A percentile compares a stretch with the other conserved stretches of the same genome.
phyloP scores from a whole-genome alignment of 768 basidiomycete genomes.

The Boletus rex-veris region DNA sequence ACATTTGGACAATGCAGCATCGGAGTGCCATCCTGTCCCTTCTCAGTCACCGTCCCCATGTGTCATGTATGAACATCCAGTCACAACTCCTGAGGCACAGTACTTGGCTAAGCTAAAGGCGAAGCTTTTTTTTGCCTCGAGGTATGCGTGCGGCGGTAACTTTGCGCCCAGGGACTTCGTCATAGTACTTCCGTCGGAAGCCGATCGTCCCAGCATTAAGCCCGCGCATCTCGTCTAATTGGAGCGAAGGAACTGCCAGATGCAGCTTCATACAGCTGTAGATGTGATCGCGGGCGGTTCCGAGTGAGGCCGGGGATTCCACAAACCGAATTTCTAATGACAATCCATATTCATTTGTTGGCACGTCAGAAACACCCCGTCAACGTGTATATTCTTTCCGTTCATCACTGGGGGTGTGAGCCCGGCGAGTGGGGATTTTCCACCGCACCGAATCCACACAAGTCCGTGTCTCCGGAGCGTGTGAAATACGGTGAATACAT shows the following conservation, averaged over 20 bases:
- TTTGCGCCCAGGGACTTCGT: slow-evolving; percentile 32
- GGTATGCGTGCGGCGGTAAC: slow-evolving; percentile 30
- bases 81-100: slow-evolving; percentile 29
- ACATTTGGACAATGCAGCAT: slow-evolving; percentile 9
- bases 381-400: slow-evolving; percentile 33
- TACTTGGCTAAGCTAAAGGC: slow-evolving; percentile 22
- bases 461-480: slow-evolving; percentile 14
- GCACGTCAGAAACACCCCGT: slow-evolving; percentile 17
- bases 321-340: slow-evolving; percentile 26
- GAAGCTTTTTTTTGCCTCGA: slow-evolving; percentile 28
- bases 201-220: slow-evolving; percentile 22
- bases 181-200: slow-evolving; percentile 27
- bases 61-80: slow-evolving; percentile 11
- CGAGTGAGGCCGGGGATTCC: slow-evolving; percentile 20
- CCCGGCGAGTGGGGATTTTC: slow-evolving; percentile 21
- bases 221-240: slow-evolving; percentile 15
- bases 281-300: slow-evolving; percentile 19
- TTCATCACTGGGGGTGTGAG: slow-evolving; percentile 20
- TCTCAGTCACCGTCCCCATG: slow-evolving; percentile 16
- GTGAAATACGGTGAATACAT: slow-evolving; percentile 26
- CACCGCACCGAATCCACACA: slow-evolving; percentile 11
- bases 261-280: slow-evolving; percentile 3
- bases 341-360: slow-evolving; percentile 28
- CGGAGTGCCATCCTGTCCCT: slow-evolving; percentile 8
- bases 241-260: slow-evolving; percentile 8